Conservation (phyloP, 768 basidiomycete species). For the Mycena galericulata region DNA sequence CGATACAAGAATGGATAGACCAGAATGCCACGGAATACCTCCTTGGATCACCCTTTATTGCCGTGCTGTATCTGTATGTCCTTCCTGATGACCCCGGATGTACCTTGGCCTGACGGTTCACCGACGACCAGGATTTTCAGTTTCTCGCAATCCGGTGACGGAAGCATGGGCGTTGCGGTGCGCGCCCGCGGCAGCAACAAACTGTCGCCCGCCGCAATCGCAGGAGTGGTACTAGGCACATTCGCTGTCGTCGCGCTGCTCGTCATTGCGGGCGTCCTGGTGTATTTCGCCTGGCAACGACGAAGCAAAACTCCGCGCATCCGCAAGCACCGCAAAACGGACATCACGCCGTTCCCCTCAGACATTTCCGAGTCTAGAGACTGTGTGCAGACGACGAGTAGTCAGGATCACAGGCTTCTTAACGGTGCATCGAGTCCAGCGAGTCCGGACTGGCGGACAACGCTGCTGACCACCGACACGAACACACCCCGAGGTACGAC, state of each 20-base stretch:
- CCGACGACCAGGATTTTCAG: constrained; percentile 34
- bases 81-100: neutral
- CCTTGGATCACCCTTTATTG: constrained; percentile 40
- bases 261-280: constrained; percentile 31
- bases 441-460: constrained; percentile 27
- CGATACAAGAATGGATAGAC: constrained; percentile 39
- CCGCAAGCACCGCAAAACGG: constrained; percentile 20
- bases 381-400: neutral
- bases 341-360: constrained; percentile 22
- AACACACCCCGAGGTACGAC: constrained; percentile 26
- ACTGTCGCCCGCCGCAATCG: constrained; percentile 34
- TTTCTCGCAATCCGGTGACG: constrained; percentile 25
- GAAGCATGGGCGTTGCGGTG: constrained; percentile 36
- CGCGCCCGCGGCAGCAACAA: constrained; percentile 7
- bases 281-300: constrained; percentile 16
- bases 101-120: neutral
- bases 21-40: constrained; percentile 28
- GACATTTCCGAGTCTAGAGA: neutral
- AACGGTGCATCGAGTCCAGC: neutral
- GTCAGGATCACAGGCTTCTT: neutral
- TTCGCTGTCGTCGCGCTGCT: constrained; percentile 36
- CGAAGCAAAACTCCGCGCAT: neutral
- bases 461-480: constrained; percentile 5
- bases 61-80: constrained; percentile 39
- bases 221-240: constrained; percentile 26